Percentiles rank a stretch among this genome's conserved stretches.
Evolutionary conservation across 2,329 filamentous ascomycete genomes (phyloP).

Genomic region (Arthroderma sp.): DNA sequence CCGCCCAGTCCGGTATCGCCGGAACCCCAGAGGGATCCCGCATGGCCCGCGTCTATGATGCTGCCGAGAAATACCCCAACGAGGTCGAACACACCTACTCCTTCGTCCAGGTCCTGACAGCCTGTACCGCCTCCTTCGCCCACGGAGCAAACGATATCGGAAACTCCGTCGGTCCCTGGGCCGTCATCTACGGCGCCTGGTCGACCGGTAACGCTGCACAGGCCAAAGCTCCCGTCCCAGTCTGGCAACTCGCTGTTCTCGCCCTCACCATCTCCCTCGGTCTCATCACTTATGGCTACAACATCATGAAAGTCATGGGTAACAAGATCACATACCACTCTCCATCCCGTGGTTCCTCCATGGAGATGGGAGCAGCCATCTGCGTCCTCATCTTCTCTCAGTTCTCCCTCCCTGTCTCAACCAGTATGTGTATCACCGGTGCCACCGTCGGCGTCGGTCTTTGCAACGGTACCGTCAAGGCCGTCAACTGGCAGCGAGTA

Average conservation of each 20-base stretch:
- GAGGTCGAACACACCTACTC: slow-evolving; percentile 53
- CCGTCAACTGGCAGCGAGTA: slow-evolving; percentile 66
- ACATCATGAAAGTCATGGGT: slow-evolving; percentile 79
- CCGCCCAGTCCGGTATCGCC: slow-evolving; percentile 55
- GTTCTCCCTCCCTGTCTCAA: slow-evolving; percentile 63
- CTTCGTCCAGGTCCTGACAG: slow-evolving; percentile 44
- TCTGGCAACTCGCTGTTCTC: slow-evolving; percentile 66
- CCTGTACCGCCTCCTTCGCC: slow-evolving; percentile 41
- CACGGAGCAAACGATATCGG: slow-evolving; percentile 68
- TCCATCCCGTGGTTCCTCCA: slow-evolving; percentile 46
- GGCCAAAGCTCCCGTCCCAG: slow-evolving; percentile 53
- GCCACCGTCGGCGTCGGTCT: slow-evolving; percentile 67
- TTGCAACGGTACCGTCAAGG: slow-evolving; percentile 59
- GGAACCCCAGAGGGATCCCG: slow-evolving; percentile 62
- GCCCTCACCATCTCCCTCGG: slow-evolving; percentile 52
- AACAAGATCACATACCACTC: slow-evolving; percentile 68
- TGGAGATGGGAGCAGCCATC: slow-evolving; percentile 70
- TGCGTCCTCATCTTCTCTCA: slow-evolving; percentile 67
- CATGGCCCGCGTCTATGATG: slow-evolving; percentile 55
- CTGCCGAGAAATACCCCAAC: slow-evolving; percentile 55
- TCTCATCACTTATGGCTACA: slow-evolving; percentile 65
- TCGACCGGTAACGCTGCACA: slow-evolving; percentile 48
- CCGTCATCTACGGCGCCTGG: slow-evolving; percentile 58
- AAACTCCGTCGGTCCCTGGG: slow-evolving; percentile 59
- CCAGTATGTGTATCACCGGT: slow-evolving; percentile 68